Conservation (phyloP, 2,329 filamentous ascomycete genomes). For the Diaporthe batatas region DNA sequence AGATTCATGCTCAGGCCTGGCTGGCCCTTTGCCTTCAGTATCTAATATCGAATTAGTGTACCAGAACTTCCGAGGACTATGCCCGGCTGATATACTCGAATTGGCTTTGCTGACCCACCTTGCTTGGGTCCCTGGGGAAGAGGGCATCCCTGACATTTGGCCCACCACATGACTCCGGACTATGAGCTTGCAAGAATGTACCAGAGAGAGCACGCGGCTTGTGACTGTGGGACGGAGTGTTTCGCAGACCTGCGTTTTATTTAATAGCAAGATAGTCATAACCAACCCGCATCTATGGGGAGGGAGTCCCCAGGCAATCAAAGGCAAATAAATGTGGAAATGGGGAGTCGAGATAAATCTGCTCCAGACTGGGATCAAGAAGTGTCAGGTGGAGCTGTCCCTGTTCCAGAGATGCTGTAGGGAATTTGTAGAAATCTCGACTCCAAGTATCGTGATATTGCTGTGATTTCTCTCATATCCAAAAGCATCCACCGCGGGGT, state of each 20-base stretch:
- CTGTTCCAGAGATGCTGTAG: background rate
- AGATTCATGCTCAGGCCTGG: background rate
- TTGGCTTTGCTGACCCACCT: background rate
- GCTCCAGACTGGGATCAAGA: background rate
- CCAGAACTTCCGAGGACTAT: background rate
- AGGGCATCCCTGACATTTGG: background rate
- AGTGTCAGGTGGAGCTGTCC: slow-evolving; percentile 4
- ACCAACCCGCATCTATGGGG: background rate
- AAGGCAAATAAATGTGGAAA: background rate
- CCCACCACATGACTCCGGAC: background rate
- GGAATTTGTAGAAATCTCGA: background rate
- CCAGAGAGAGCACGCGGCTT: background rate
- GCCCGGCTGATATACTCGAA: background rate
- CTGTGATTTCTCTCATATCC: background rate
- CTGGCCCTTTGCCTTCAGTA: background rate
- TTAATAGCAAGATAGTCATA: background rate
- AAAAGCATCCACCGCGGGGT: background rate
- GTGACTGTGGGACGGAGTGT: background rate
- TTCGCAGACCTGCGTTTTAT: background rate
- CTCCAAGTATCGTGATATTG: background rate
- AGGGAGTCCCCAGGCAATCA: background rate
- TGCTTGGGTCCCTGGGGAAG: background rate
- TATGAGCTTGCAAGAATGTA: background rate
- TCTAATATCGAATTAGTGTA: no score
- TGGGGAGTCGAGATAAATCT: background rate